These are phyloP conservation scores for Yarrowia yakushimensis DNA, from an alignment of 805 yeast genomes.

Conservation along the genomic window DNA sequence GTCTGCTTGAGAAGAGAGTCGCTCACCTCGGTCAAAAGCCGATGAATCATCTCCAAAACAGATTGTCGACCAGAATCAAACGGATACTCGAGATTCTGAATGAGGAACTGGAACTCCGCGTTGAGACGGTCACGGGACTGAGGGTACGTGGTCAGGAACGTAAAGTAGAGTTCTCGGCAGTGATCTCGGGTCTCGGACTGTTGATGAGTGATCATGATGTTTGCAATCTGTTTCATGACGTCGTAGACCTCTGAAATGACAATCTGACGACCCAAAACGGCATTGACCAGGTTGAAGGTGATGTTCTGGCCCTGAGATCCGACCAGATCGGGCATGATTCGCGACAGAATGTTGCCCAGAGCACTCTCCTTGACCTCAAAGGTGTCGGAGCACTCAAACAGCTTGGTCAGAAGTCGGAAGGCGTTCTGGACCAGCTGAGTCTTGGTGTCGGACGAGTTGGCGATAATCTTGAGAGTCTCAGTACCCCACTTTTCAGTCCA, in stretches of 20 bases:
- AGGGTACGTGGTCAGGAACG: slow-evolving; percentile 89
- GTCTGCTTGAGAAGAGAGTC: slow-evolving; percentile 47
- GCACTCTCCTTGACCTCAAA: slow-evolving; percentile 67
- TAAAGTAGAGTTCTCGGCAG: slow-evolving; percentile 77
- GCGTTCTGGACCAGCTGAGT: slow-evolving; percentile 77
- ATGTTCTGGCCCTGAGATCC: slow-evolving; percentile 86
- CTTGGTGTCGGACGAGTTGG: slow-evolving; percentile 73
- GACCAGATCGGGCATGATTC: slow-evolving; percentile 80
- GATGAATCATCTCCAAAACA: slow-evolving; percentile 79
- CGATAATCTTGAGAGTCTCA: slow-evolving; percentile 49
- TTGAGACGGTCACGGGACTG: slow-evolving; percentile 84
- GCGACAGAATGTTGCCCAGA: slow-evolving; percentile 63
- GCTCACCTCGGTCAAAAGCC: slow-evolving; percentile 64
- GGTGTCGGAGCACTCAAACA: slow-evolving; percentile 66
- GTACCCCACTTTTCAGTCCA: slow-evolving; percentile 32
- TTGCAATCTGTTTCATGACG: slow-evolving; percentile 72
- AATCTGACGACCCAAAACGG: slow-evolving; percentile 69
- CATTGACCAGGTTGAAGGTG: slow-evolving; percentile 77
- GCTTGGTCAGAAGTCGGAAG: slow-evolving; percentile 66
- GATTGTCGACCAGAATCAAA: slow-evolving; percentile 84
- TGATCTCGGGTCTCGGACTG: slow-evolving; percentile 76
- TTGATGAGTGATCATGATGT: slow-evolving; percentile 87
- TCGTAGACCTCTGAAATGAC: slow-evolving; percentile 88
- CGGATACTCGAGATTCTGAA: slow-evolving; percentile 77
- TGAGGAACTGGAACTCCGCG: slow-evolving; percentile 75